Conservation (phyloP, 2,329 filamentous ascomycete genomes). For the Bipolaris zeicola region DNA sequence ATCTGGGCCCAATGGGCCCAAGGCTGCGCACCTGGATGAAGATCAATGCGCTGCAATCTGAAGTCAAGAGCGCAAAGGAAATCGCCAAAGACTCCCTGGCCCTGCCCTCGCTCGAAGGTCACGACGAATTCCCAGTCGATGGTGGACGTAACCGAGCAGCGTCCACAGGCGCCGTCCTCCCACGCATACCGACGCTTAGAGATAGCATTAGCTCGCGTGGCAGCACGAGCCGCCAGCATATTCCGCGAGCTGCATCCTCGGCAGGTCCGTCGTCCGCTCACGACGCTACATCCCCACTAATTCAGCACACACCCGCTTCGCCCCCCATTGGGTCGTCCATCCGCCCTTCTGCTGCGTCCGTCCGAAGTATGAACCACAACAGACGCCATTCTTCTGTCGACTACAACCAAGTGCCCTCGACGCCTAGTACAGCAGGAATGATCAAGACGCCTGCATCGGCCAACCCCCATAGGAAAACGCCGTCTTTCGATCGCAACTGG, state of each 20-base stretch:
- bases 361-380: constrained; percentile 81
- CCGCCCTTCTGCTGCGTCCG: constrained; percentile 77
- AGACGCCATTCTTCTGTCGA: constrained; percentile 88
- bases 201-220: constrained; percentile 40
- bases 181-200: constrained; percentile 46
- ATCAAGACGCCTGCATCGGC: constrained; percentile 33
- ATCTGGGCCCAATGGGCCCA: constrained; percentile 87
- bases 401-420: constrained; percentile 55
- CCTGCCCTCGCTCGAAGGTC: constrained; percentile 40
- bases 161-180: constrained; percentile 49
- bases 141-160: constrained; percentile 53
- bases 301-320: constrained; percentile 52
- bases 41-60: constrained; percentile 88
- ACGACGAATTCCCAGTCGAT: constrained; percentile 46
- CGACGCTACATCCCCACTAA: constrained; percentile 51
- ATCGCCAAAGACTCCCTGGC: constrained; percentile 42
- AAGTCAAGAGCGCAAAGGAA: constrained; percentile 67
- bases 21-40: constrained; percentile 96
- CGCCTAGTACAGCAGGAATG: constrained; percentile 25
- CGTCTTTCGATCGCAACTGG: constrained; percentile 66
- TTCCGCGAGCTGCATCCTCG: constrained; percentile 42
- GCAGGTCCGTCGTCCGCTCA: constrained; percentile 40
- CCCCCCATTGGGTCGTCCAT: constrained; percentile 49
- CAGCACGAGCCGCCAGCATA: constrained; percentile 31
- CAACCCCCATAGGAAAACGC: constrained; percentile 58